Evolutionary conservation across 768 basidiomycete genomes (phyloP).

Genomic region (Mycena polygramma): DNA sequence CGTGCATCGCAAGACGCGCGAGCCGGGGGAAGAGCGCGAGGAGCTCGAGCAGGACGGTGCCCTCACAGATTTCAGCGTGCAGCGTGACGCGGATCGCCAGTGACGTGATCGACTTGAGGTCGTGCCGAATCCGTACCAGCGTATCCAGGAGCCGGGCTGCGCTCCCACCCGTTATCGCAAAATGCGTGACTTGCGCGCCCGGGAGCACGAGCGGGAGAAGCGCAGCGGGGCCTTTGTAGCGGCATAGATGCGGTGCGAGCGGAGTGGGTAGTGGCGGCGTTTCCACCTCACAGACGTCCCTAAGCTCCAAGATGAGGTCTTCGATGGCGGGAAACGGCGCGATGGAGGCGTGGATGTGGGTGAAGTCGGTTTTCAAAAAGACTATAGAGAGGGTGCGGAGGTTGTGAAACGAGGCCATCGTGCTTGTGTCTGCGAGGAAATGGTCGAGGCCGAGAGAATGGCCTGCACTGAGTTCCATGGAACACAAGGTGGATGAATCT

Average conservation of each 20-base stretch:
- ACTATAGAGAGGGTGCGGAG: background rate
- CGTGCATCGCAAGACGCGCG: background rate
- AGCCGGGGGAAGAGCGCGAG: constrained; percentile 8
- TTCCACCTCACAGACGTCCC: background rate
- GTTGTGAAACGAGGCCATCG: background rate
- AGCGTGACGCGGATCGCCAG: background rate
- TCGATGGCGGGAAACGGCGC: background rate
- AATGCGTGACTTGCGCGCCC: background rate
- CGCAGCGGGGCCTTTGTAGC: background rate
- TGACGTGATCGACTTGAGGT: background rate
- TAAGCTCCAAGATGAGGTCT: background rate
- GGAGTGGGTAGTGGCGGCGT: background rate
- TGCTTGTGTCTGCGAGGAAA: background rate
- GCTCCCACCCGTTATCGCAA: background rate
- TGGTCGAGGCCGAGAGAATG: constrained; percentile 1
- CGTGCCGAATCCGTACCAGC: background rate
- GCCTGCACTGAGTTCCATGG: background rate
- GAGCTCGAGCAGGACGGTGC: background rate
- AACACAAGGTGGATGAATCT: background rate
- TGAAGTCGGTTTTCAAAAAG: background rate
- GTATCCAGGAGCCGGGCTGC: background rate
- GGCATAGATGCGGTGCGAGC: background rate
- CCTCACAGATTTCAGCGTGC: background rate
- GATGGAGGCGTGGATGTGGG: background rate
- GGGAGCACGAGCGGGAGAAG: background rate